Conservation (phyloP, 352 stramenopile species). For the Phytophthora pisi region DNA sequence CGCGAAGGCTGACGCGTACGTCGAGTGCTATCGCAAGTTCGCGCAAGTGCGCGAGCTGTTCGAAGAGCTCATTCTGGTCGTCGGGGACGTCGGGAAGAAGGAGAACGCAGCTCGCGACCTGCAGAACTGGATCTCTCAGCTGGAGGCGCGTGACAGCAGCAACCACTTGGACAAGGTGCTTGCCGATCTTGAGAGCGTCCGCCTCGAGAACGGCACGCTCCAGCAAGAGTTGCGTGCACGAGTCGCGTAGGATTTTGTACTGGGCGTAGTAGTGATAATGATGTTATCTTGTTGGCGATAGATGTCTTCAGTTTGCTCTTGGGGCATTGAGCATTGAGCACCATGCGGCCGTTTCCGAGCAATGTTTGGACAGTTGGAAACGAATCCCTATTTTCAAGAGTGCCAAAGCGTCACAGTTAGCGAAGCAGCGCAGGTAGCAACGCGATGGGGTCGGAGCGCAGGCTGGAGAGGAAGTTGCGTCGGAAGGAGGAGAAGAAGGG, state of each 20-base stretch:
- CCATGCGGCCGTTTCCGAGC: not conserved
- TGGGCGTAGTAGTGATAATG: not conserved
- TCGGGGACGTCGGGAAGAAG: constrained; percentile 75
- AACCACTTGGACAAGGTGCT: constrained; percentile 76
- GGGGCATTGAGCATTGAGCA: no score
- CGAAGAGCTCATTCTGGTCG: constrained; percentile 74
- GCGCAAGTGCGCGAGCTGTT: constrained; percentile 83
- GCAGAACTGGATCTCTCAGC: constrained; percentile 84
- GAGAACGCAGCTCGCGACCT: constrained; percentile 80
- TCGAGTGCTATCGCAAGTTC: constrained; percentile 89
- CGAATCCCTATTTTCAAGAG: constrained; percentile 16
- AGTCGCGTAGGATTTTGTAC: constrained; percentile 6
- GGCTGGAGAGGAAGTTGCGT: constrained; percentile 34
- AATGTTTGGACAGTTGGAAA: not conserved
- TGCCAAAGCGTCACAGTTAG: not conserved
- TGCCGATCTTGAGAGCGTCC: constrained; percentile 71
- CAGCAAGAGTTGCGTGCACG: constrained; percentile 51
- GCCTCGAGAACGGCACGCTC: constrained; percentile 70
- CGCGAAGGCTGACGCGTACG: constrained; percentile 44
- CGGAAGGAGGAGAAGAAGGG: constrained; percentile 39
- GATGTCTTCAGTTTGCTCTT: not conserved
- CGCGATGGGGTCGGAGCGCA: constrained; percentile 32
- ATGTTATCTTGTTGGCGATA: not conserved
- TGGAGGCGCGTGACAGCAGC: constrained; percentile 74
- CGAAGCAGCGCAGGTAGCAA: not conserved